Evolutionary conservation across 176 grass and related monocot genomes (phyloP).

Genomic region (Guadua angustifolia): DNA sequence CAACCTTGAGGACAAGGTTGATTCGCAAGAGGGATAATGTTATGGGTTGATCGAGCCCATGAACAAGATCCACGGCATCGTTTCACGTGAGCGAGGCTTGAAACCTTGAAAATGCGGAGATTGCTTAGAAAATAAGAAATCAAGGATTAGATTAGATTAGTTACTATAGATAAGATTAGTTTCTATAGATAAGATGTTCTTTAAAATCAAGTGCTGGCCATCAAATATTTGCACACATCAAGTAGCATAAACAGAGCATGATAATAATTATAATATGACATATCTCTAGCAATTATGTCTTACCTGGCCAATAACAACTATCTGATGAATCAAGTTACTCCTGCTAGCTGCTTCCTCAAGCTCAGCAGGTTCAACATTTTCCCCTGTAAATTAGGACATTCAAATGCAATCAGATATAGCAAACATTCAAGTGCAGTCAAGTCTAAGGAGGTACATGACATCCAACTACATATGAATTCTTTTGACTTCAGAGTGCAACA

Average conservation of each 20-base stretch:
- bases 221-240: background rate
- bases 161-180: no score
- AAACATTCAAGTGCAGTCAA: background rate
- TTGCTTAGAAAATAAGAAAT: no score
- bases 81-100: no score
- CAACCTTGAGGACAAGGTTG: no score
- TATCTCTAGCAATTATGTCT: background rate
- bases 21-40: no score
- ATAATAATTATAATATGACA: background rate
- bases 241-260: background rate
- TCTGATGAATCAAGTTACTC: slow-evolving; percentile 88
- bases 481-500: background rate
- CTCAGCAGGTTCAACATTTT: slow-evolving; percentile 94
- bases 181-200: no score
- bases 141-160: no score
- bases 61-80: no score
- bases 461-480: background rate
- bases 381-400: slow-evolving; percentile 55
- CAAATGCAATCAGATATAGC: slow-evolving; percentile 1
- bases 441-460: slow-evolving; percentile 3
- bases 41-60: no score
- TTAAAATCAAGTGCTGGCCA: background rate
- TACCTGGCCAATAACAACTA: slow-evolving; percentile 92
- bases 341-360: slow-evolving; percentile 76
- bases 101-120: no score